phyloP scores from a whole-genome alignment of 306 rosid genomes.

The Vicia villosa region DNA sequence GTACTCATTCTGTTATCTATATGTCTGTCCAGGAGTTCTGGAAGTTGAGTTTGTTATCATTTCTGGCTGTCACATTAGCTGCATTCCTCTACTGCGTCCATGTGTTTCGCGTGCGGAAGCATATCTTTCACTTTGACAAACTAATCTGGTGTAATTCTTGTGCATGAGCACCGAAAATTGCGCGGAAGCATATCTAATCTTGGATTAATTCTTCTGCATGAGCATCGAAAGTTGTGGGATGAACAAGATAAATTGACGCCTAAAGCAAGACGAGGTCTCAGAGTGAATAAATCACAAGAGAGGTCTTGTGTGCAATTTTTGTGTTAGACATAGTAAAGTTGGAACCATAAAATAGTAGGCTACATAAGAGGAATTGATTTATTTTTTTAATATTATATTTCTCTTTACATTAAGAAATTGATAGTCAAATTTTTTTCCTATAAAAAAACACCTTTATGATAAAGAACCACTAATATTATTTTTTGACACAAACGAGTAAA shows the following conservation, averaged over 20 bases:
- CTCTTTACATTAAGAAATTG: too few species aligned
- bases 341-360: not conserved
- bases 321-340: not conserved
- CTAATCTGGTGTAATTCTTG: constrained; percentile 4
- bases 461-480: too few species aligned
- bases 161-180: not conserved
- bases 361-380: not conserved
- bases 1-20: constrained; percentile 10
- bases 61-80: constrained; percentile 60
- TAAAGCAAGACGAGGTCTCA: not conserved
- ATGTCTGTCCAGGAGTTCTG: constrained; percentile 67
- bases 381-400: too few species aligned
- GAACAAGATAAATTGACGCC: not conserved
- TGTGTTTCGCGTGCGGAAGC: constrained; percentile 56
- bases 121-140: constrained; percentile 66
- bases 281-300: not conserved
- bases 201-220: constrained; percentile 15
- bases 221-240: not conserved
- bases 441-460: too few species aligned
- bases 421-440: too few species aligned
- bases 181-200: constrained; percentile 48
- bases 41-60: constrained; percentile 67
- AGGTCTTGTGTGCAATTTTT: not conserved
- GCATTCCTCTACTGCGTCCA: constrained; percentile 66
- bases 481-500: too few species aligned